Evolutionary conservation across 306 rosid genomes (phyloP).

Genomic region (Citrullus mucosospermus): DNA sequence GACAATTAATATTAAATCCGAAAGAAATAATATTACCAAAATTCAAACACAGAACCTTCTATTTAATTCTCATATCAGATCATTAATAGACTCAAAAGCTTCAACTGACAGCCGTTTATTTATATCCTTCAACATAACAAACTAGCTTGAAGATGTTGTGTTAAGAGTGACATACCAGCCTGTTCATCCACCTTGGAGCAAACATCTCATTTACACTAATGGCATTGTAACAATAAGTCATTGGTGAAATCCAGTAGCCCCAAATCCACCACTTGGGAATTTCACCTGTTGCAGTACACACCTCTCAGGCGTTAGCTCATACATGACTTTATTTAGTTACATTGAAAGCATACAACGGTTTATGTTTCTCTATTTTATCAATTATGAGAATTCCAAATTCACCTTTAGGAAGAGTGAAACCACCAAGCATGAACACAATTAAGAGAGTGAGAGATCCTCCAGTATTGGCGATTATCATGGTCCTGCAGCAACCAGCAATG

Average conservation of each 20-base stretch:
- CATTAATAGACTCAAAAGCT: not conserved
- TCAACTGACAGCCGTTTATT: not conserved
- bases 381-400: slow-evolving; percentile 6
- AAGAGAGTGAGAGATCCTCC: slow-evolving; percentile 70
- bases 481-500: slow-evolving; percentile 75
- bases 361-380: not conserved
- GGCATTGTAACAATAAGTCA: slow-evolving; percentile 64
- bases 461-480: slow-evolving; percentile 81
- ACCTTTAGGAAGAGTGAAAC: slow-evolving; percentile 81
- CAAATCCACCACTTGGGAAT: slow-evolving; percentile 93
- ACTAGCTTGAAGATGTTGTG: not conserved
- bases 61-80: not conserved
- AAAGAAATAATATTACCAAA: not conserved
- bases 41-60: not conserved
- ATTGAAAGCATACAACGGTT: not conserved
- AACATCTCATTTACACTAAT: slow-evolving; percentile 61
- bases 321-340: not conserved
- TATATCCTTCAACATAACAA: not conserved
- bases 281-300: slow-evolving; percentile 24
- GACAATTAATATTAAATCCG: not conserved
- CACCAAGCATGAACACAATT: slow-evolving; percentile 80
- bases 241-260: slow-evolving; percentile 87
- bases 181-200: slow-evolving; percentile 88
- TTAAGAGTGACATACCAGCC: slow-evolving; percentile 27
- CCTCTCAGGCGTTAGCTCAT: not conserved